phyloP scores from a whole-genome alignment of 148 eudicot species.

The Salicornia ramosissima region DNA sequence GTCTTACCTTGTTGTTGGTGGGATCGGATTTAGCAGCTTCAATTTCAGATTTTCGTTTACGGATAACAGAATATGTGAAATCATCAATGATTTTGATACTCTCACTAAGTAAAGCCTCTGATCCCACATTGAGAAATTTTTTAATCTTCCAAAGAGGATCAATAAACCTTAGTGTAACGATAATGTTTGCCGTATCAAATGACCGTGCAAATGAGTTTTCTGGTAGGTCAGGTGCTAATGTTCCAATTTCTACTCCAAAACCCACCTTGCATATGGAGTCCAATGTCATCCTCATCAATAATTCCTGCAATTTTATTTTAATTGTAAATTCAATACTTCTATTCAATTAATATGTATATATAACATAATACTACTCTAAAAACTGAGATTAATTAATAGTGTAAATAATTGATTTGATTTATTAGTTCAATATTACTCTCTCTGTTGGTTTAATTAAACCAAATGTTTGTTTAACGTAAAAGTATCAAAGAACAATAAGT shows the following conservation, averaged over 20 bases:
- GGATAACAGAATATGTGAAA: conserved; percentile 85
- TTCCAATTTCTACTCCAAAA: conserved; percentile 93
- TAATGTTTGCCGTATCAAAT: conserved; percentile 78
- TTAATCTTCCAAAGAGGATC: conserved; percentile 88
- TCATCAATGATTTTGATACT: conserved; percentile 70
- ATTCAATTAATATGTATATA: too few relatives aligned
- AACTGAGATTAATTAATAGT: too few relatives aligned
- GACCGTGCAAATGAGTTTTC: conserved; percentile 70
- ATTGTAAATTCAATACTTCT: too few relatives aligned
- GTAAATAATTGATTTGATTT: too few relatives aligned
- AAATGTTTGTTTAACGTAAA: too few relatives aligned
- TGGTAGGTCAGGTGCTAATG: conserved; percentile 67
- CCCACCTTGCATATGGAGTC: conserved; percentile 98
- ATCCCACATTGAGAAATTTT: conserved; percentile 72
- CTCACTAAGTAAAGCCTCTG: conserved; percentile 71
- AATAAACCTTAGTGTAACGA: conserved; percentile 82
- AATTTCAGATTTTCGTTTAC: conserved; percentile 65
- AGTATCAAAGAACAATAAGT: too few relatives aligned
- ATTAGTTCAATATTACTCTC: too few relatives aligned
- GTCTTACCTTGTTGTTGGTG: conserved; percentile 46
- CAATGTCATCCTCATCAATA: conserved; percentile 90
- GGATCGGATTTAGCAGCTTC: conserved; percentile 37
- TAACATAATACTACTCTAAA: too few relatives aligned
- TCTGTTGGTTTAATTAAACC: too few relatives aligned
- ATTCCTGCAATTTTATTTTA: too few relatives aligned